phyloP scores from a whole-genome alignment of 345 rosid species.

The Eucalyptus erythrocorys region DNA sequence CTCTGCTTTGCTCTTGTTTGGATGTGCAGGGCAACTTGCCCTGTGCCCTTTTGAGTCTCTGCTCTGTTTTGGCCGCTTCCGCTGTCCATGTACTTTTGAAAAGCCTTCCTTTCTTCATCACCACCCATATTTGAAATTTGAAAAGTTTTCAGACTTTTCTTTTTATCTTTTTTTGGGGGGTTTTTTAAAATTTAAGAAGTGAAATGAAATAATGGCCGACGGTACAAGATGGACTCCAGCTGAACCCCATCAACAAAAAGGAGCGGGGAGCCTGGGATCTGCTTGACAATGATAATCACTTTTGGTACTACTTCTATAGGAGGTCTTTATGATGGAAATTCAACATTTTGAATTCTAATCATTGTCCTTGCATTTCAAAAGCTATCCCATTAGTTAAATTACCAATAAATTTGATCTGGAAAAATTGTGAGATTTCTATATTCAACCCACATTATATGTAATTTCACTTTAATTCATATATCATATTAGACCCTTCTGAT shows the following conservation, averaged over 20 bases:
- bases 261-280: neutral
- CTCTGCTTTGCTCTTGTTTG: neutral
- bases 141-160: neutral
- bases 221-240: neutral
- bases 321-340: neutral
- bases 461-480: neutral
- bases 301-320: neutral
- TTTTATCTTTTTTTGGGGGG: neutral
- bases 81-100: neutral
- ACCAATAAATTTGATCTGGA: neutral
- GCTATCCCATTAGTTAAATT: neutral
- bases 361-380: neutral
- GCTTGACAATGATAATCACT: neutral
- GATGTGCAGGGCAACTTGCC: neutral
- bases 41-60: neutral
- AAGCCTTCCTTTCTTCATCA: neutral
- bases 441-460: fast-evolving
- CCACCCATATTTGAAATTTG: neutral
- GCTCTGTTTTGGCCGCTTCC: neutral
- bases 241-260: neutral
- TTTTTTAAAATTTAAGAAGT: neutral
- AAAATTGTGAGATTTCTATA: fast-evolving
- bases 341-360: neutral
- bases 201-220: neutral
- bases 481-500: fast-evolving